Base-by-base conservation (phyloP, 2,329 filamentous ascomycete species). In the Pseudocercospora vitis region DNA sequence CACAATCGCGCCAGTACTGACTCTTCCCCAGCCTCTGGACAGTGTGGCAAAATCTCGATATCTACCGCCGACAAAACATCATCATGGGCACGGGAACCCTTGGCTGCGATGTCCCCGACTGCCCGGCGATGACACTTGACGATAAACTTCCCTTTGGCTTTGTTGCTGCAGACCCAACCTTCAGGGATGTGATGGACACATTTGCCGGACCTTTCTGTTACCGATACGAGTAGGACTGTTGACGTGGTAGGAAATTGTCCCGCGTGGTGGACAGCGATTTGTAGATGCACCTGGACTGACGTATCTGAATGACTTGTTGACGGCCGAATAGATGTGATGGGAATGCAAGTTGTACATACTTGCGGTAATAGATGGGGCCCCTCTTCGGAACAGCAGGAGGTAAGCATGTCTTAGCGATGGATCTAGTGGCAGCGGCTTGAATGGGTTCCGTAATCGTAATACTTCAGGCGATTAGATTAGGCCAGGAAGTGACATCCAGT, bases 21-120 rank as follows among this genome's bases (percentile, higher is more conserved):
- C 31, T 16, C 50, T 59, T 70, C 79, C 14, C 78, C 57, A 69
- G 74, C 0, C 57, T 73, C 3, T 81, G 71, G 67, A 75, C 73
- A 67, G 76, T 74, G 9, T 81, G 78, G 78, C 77, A 81, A 60
- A 75, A 74, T 53, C 64, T 73, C 42, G 71, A 79, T 52, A 62
- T 71, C 31, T 59, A 63, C 44, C 65, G 66, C 9, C 68, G 77
- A 11, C 66, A 67, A 49, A 65, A 71, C 46, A 67, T 65, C 23
- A 71, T 80, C 50, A 67, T 63, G 3, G 77, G 74, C 1, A 78
- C 75, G 3, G 69, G 69, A 7, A 79, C 76, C 2, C 69, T 78
- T 14, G 66, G 74, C 45, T 62, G 60, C 44, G 75, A 77, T 48
- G 37, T 52, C 1, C 76, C 77, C 2, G 69, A 74, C 2, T 74